Percentiles rank a stretch among this genome's conserved stretches.
These are phyloP conservation scores for Russula ochroleuca DNA, from an alignment of 768 basidiomycete genomes.

Conservation along the genomic window DNA sequence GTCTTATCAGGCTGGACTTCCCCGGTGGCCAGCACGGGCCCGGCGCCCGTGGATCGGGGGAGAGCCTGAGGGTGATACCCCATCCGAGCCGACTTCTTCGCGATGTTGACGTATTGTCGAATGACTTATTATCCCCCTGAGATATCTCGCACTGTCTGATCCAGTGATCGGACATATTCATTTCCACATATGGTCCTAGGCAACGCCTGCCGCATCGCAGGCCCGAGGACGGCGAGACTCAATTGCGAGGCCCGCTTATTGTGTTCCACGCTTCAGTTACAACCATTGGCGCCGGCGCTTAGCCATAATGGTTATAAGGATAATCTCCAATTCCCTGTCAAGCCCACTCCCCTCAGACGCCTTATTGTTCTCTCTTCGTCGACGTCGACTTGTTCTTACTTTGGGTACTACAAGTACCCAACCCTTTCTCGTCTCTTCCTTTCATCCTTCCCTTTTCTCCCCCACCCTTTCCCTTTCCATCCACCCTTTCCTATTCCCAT, in stretches of 20 bases:
- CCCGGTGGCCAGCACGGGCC: background rate
- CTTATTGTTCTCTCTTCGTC: conserved; percentile 19
- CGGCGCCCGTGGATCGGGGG: background rate
- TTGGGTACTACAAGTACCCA: conserved; percentile 22
- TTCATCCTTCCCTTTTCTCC: conserved; percentile 8
- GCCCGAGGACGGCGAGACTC: conserved; percentile 2
- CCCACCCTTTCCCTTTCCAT: conserved; percentile 19
- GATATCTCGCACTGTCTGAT: background rate
- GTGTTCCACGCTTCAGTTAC: background rate
- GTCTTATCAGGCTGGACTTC: background rate
- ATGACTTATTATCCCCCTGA: background rate
- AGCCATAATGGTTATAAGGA: conserved; percentile 24
- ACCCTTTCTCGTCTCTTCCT: conserved; percentile 14
- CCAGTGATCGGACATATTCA: conserved; percentile 15
- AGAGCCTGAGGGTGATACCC: background rate
- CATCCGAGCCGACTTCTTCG: background rate
- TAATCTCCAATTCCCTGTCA: background rate
- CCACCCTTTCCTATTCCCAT: conserved; percentile 6
- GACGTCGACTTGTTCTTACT: background rate
- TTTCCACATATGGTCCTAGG: conserved; percentile 8
- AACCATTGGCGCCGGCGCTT: conserved; percentile 7
- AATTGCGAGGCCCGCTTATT: conserved; percentile 4
- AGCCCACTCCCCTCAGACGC: background rate
- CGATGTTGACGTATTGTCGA: background rate
- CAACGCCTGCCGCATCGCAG: background rate